Evolutionary conservation across 495 filamentous ascomycete species (phyloP).

Genomic region (Friedmanniomyces simplex): DNA sequence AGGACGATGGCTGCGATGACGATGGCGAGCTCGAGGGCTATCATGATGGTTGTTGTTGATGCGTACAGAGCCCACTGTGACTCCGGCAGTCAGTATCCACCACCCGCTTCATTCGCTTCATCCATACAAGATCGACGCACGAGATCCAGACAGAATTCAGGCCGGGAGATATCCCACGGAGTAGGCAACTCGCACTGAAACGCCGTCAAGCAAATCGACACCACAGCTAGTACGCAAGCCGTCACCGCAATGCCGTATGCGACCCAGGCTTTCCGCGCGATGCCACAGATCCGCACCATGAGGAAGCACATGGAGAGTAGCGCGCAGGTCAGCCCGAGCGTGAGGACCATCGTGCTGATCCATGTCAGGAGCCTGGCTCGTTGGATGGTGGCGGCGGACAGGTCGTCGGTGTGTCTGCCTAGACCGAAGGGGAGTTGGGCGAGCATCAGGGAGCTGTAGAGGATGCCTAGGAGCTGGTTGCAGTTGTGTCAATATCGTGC

Average conservation of each 20-base stretch:
- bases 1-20: constrained; percentile 1
- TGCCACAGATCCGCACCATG: constrained; percentile 1
- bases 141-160: constrained; percentile 2
- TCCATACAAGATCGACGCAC: no score
- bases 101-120: no score
- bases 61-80: constrained; percentile 9
- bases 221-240: not conserved
- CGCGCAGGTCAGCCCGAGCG: not conserved
- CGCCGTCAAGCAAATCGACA: not conserved
- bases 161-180: constrained; percentile 1
- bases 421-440: constrained; percentile 4
- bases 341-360: not conserved
- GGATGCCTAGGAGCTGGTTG: not conserved
- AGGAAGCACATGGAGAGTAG: constrained; percentile 13
- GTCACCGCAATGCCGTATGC: constrained; percentile 1
- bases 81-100: no score
- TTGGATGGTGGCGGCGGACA: not conserved
- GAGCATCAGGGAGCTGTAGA: constrained; percentile 2
- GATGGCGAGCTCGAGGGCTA: constrained; percentile 6
- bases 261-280: not conserved
- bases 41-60: not conserved
- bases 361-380: not conserved
- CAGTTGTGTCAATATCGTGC: no score
- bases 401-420: not conserved
- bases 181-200: constrained; percentile 12